Conservation (phyloP, 495 filamentous ascomycete genomes). For the Xylaria cubensis region DNA sequence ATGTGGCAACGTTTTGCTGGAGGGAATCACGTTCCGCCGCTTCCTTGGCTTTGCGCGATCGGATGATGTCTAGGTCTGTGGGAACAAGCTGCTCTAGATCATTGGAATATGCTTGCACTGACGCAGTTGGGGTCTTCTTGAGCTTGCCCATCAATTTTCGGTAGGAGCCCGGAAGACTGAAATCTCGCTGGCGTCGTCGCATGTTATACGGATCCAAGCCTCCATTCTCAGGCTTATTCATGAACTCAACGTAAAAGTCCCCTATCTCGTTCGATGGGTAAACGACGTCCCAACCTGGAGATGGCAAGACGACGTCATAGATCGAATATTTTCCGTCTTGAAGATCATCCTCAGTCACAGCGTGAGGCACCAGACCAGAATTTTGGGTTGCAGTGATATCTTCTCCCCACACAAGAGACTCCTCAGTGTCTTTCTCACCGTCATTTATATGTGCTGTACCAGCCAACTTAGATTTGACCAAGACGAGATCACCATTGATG, state of each 20-base stretch:
- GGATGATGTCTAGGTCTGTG: slow-evolving; percentile 74
- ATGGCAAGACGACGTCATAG: slow-evolving; percentile 93
- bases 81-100: slow-evolving; percentile 84
- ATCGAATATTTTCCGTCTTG: slow-evolving; percentile 78
- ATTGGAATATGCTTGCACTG: slow-evolving; percentile 69
- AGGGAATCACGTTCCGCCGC: slow-evolving; percentile 28
- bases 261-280: slow-evolving; percentile 87
- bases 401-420: slow-evolving; percentile 50
- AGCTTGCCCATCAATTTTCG: slow-evolving; percentile 80
- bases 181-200: slow-evolving; percentile 82
- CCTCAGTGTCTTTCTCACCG: slow-evolving; percentile 66
- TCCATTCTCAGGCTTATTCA: slow-evolving; percentile 78
- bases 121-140: slow-evolving; percentile 60
- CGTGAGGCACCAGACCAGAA: slow-evolving; percentile 73
- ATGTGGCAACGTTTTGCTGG: slow-evolving; percentile 12
- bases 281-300: slow-evolving; percentile 85
- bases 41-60: slow-evolving; percentile 36
- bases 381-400: slow-evolving; percentile 7
- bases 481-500: slow-evolving; percentile 84
- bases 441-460: slow-evolving; percentile 49
- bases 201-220: slow-evolving; percentile 83
- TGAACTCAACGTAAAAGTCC: slow-evolving; percentile 81
- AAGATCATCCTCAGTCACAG: slow-evolving; percentile 78
- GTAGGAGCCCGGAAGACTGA: slow-evolving; percentile 88
- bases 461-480: slow-evolving; percentile 54